Percentiles rank a stretch among this genome's conserved stretches.
These are phyloP conservation scores for Eucalyptus viminalis DNA, from an alignment of 345 rosid species.

Conservation along the genomic window DNA sequence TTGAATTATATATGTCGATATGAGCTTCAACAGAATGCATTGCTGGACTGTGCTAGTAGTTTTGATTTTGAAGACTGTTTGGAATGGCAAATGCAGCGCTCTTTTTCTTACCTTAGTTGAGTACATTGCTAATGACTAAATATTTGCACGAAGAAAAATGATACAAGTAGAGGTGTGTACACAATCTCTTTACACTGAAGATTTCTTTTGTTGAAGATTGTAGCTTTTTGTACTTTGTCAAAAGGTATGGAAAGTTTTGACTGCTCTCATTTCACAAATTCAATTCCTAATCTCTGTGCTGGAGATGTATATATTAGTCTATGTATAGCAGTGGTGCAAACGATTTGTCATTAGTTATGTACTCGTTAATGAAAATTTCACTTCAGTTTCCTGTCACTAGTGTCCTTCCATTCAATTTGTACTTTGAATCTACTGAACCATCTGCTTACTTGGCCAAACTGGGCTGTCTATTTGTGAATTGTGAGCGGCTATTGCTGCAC, in stretches of 20 bases:
- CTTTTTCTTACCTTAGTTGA: constrained; percentile 23
- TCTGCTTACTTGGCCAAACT: not conserved
- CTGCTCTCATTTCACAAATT: constrained; percentile 7
- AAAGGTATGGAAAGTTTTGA: constrained; percentile 10
- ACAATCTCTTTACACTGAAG: not conserved
- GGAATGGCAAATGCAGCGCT: constrained; percentile 77
- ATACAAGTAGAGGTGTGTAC: not conserved
- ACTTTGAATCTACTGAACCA: not conserved
- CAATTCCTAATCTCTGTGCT: not conserved
- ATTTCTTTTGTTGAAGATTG: not conserved
- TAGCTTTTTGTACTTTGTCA: constrained; percentile 8
- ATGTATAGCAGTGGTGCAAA: not conserved
- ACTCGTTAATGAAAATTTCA: not conserved
- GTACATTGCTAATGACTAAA: constrained; percentile 1
- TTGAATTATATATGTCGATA: constrained; percentile 91
- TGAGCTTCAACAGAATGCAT: constrained; percentile 80
- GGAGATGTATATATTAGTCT: not conserved
- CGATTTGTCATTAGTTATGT: not conserved
- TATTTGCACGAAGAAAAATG: not conserved
- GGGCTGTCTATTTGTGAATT: not conserved
- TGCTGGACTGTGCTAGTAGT: constrained; percentile 88
- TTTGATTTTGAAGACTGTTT: constrained; percentile 89
- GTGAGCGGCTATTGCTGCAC: not conserved
- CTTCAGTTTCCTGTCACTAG: not conserved
- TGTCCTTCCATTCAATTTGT: not conserved